phyloP scores from a whole-genome alignment of 2,329 filamentous ascomycete genomes.

The Tolypocladium ophioglossoides region DNA sequence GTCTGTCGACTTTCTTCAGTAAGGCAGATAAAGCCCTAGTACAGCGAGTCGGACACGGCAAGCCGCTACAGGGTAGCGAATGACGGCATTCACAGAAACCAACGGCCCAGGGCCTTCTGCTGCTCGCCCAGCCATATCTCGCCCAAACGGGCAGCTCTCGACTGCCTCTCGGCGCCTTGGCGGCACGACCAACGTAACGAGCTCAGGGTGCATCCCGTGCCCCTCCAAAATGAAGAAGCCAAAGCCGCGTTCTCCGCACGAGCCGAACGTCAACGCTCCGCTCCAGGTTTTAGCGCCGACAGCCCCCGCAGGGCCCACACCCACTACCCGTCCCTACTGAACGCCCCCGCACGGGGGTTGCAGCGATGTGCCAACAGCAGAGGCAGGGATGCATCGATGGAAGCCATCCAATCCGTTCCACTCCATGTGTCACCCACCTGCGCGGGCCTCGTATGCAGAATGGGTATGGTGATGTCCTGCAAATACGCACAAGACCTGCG shows the following conservation, averaged over 20 bases:
- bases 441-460: neutral
- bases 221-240: neutral
- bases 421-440: neutral
- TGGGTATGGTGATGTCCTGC: neutral
- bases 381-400: too few relatives aligned
- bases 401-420: neutral
- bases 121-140: neutral
- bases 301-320: neutral
- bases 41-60: neutral
- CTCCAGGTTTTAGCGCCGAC: neutral
- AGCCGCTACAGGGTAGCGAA: neutral
- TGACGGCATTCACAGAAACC: too few relatives aligned
- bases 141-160: neutral
- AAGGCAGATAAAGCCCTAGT: neutral
- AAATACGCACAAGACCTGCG: neutral
- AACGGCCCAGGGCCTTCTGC: neutral
- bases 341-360: too few relatives aligned
- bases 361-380: too few relatives aligned
- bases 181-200: neutral
- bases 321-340: neutral
- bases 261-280: neutral
- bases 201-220: neutral
- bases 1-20: neutral
- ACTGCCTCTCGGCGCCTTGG: neutral
- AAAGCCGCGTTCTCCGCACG: neutral